Conservation (phyloP, 2,329 filamentous ascomycete species). For the Xylariaceae sp. region DNA sequence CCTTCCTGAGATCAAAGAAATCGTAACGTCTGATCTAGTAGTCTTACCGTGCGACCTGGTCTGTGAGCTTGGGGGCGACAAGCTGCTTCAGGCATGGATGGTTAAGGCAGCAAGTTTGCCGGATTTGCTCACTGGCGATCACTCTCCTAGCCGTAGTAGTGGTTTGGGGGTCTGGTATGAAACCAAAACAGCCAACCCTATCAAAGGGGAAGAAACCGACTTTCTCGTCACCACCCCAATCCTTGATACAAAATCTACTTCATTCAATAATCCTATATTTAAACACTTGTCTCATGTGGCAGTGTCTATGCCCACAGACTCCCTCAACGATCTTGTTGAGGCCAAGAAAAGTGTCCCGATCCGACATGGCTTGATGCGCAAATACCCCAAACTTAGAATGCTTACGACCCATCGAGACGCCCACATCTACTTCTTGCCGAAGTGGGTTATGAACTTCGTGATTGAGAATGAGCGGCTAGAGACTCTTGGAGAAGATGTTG, state of each 20-base stretch:
- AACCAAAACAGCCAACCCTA: conserved; percentile 67
- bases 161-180: conserved; percentile 90
- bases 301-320: conserved; percentile 85
- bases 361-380: conserved; percentile 70
- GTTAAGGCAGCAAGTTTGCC: conserved; percentile 69
- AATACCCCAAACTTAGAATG: conserved; percentile 73
- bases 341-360: conserved; percentile 69
- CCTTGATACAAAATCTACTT: conserved; percentile 51
- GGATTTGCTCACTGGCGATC: conserved; percentile 50
- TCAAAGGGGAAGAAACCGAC: conserved; percentile 90
- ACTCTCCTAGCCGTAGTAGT: conserved; percentile 55
- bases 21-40: conserved; percentile 80
- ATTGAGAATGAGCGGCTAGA: conserved; percentile 76
- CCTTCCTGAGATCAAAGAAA: conserved; percentile 73
- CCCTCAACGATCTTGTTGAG: conserved; percentile 77
- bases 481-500: conserved; percentile 83
- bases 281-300: conserved; percentile 71
- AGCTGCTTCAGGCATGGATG: conserved; percentile 89
- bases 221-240: conserved; percentile 78
- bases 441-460: conserved; percentile 85
- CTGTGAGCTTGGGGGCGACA: conserved; percentile 80
- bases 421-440: conserved; percentile 90
- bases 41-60: conserved; percentile 91
- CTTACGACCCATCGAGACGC: conserved; percentile 82
- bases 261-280: conserved; percentile 62